Base-by-base conservation (phyloP, 345 rosid species). In the Camelina laxa region DNA sequence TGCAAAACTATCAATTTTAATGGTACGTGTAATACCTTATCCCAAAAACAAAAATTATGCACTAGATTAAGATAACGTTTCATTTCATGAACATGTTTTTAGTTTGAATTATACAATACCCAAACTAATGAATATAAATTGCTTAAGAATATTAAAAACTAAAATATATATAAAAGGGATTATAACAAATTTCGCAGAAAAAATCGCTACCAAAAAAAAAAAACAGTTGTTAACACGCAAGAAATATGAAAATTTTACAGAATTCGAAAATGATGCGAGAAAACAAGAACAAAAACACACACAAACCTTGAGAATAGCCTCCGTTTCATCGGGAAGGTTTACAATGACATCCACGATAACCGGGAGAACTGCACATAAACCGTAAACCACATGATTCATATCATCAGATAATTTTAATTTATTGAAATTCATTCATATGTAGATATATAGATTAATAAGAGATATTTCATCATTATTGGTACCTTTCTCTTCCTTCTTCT, bases 401-500 rank as follows among this genome's bases (percentile, higher is more conserved):
- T 50, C 7, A 1, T 8, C 42, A 39, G 6, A 42, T n/a, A n/a
- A n/a, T n/a, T n/a, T 12, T 1, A 17, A 17, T 58, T 60, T 27
- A 27, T 27, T 27, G 50, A 27, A 15, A 41, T 19, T 62, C 9
- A 35, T 17, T 27, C 30, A 27, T 27, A 27, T 4, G 35, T 7
- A 10, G 16, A 21, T 31, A 27, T 4, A 45, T 7, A 10, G 16
- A 21, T 31, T 0, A 36, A 39, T 9, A 9, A 50, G n/a, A 8
- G 22, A 20, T 22, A 48, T 56, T 16, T 22, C 27, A 27, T 27
- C 30, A 27, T 27, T n/a, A 17, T 15, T 14, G 9, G 24, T 84
- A 92, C 99, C 90, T 80, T 92, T 95, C 70, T 95, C 99, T 70
- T 90, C 99, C 70, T 92, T 95, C 86, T 95, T 95, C 92, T 89